Evolutionary conservation across 2,329 filamentous ascomycete genomes (phyloP).

Genomic region (Colletotrichum phormii): DNA sequence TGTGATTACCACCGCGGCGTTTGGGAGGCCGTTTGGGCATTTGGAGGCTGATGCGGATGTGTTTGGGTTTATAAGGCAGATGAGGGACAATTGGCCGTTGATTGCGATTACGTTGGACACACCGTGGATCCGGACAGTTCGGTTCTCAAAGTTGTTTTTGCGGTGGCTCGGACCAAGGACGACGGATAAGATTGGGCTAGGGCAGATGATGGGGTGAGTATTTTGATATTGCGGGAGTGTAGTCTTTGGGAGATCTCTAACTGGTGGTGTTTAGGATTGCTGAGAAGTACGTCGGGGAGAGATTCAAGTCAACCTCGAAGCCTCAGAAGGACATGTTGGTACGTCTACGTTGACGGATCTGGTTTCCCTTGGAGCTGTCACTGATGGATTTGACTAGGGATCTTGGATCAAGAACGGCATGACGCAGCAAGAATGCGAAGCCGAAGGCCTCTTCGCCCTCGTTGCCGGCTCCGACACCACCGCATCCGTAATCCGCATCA

Average conservation of each 20-base stretch:
- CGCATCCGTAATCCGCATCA: conserved; percentile 64
- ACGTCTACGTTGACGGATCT: conserved; percentile 3
- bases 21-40: conserved; percentile 42
- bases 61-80: conserved; percentile 36
- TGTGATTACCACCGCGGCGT: conserved; percentile 40
- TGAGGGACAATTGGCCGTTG: conserved; percentile 24
- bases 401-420: conserved; percentile 48
- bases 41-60: conserved; percentile 40
- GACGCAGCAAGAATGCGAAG: conserved; percentile 43
- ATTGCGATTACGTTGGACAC: conserved; percentile 39
- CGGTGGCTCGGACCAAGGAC: conserved; percentile 40
- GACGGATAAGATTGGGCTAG: conserved; percentile 35
- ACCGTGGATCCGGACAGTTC: conserved; percentile 39
- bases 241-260: neutral
- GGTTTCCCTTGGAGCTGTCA: neutral
- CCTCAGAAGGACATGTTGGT: conserved; percentile 40
- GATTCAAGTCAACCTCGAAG: conserved; percentile 22
- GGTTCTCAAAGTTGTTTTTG: conserved; percentile 38
- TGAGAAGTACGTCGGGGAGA: conserved; percentile 31
- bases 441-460: conserved; percentile 42
- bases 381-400: conserved; percentile 36
- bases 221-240: conserved; percentile 13
- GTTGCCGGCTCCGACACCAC: conserved; percentile 70
- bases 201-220: conserved; percentile 39
- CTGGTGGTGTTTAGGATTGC: conserved; percentile 32